Base-by-base conservation (phyloP, 2,329 filamentous ascomycete genomes). In the Fusarium sp. region DNA sequence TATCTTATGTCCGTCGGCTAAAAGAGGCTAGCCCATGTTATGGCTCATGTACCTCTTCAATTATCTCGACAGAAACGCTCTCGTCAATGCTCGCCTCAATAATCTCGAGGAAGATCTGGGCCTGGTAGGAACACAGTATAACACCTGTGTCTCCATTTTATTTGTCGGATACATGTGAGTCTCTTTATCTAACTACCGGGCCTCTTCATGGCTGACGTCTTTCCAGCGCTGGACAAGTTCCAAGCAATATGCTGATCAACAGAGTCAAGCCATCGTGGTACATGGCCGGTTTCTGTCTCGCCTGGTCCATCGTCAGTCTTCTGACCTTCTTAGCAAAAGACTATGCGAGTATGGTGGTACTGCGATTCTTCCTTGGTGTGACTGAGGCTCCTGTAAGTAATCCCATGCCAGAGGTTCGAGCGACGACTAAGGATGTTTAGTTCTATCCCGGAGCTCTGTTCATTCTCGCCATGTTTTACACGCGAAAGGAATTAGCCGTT, bases 11-110 rank as follows among this genome's bases (percentile, higher is more conserved):
- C 6, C 2, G 6, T 5, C 5, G n/a, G 6, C 53, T 56, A 14
- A 56, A 3, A 7, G 4, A 5, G 10, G 3, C 2, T 30, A 78
- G 72, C 77, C 78, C 0, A 79, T 79, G 56, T 27, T 80, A 4
- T 80, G 79, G 70, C 67, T 78, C 11, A 82, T 84, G 76, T 84
- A 83, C n/a, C 79, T 80, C 2, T 73, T 81, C 38, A 80, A 80
- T 38, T 80, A 80, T 42, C 77, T 85, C 4, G 85, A 87, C 63
- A 78, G 84, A 16, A 87, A 86, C 54, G 86, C 88, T 40, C 86
- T 89, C 59, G 86, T 88, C 7, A 85, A 86, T 20, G 87, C 87
- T 4, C 80, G 83, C 25, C 76, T 90, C 6, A 84, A 87, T 59
- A 85, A 85, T 3, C 77, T 90, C 3, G 83, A 87, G 44, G 79